A percentile compares a stretch with the other conserved stretches of the same genome.
These are phyloP conservation scores for Saccharomycodes ludwigii DNA, from an alignment of 805 yeast species.

Conservation along the genomic window DNA sequence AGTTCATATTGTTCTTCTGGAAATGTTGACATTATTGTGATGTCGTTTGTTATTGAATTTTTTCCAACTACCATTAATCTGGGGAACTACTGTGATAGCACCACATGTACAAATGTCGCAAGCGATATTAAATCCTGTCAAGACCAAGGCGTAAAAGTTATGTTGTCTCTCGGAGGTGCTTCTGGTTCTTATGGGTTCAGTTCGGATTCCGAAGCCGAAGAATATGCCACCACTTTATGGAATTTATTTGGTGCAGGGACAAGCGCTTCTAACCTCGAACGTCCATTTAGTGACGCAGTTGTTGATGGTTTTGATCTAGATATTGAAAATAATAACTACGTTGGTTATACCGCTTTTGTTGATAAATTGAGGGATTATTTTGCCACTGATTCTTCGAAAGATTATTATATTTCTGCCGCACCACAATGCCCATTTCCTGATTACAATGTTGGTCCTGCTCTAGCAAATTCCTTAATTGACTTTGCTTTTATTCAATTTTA, in stretches of 20 bases:
- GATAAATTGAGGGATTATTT: constrained; percentile 38
- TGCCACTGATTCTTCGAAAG: constrained; percentile 37
- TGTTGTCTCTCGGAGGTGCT: constrained; percentile 69
- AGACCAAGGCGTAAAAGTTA: constrained; percentile 58
- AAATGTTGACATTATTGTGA: constrained; percentile 56
- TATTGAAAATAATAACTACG: constrained; percentile 51
- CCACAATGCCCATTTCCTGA: constrained; percentile 91
- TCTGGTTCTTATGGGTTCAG: constrained; percentile 77
- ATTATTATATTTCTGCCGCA: constrained; percentile 73
- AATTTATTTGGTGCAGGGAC: constrained; percentile 52
- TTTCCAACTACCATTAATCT: constrained; percentile 43
- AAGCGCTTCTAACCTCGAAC: constrained; percentile 37
- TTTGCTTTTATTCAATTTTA: constrained; percentile 81
- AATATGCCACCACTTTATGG: constrained; percentile 49
- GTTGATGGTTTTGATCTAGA: constrained; percentile 93
- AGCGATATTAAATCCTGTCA: constrained; percentile 69
- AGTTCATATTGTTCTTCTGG: constrained; percentile 58
- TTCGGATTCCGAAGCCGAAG: constrained; percentile 62
- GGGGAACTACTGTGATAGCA: constrained; percentile 36
- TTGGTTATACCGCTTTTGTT: constrained; percentile 59
- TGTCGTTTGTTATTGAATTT: constrained; percentile 60
- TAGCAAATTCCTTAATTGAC: constrained; percentile 54
- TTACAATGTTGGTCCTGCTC: constrained; percentile 45
- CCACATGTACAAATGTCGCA: constrained; percentile 43
- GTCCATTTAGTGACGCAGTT: constrained; percentile 59